Evolutionary conservation across 768 basidiomycete genomes (phyloP).

Genomic region (Tubosaeta sp.): DNA sequence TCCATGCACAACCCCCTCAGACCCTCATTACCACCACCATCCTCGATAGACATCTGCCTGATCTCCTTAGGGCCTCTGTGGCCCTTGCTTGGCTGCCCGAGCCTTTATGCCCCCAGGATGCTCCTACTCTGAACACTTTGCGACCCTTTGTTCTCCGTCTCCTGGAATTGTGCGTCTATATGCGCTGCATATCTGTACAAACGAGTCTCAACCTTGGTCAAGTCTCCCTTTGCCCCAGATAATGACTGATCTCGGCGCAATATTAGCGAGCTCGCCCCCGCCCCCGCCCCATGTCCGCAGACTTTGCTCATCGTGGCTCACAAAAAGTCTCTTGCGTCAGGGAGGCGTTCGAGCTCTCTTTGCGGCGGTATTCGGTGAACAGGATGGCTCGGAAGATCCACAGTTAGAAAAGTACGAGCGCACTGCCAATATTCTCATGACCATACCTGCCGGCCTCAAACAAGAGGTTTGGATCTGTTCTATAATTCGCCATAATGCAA

Average conservation of each 20-base stretch:
- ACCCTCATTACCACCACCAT: conserved; percentile 59
- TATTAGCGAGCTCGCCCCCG: conserved; percentile 43
- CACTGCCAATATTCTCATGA: conserved; percentile 56
- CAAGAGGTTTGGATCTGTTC: conserved; percentile 43
- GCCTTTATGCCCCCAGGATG: conserved; percentile 35
- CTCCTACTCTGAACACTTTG: conserved; percentile 42
- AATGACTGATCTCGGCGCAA: conserved; percentile 58
- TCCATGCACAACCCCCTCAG: conserved; percentile 44
- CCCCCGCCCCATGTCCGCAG: conserved; percentile 52
- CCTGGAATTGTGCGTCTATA: conserved; percentile 53
- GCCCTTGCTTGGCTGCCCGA: conserved; percentile 73
- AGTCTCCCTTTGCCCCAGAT: conserved; percentile 62
- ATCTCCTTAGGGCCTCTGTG: conserved; percentile 57
- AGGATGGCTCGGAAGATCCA: conserved; percentile 47
- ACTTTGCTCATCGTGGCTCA: conserved; percentile 59
- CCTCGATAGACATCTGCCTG: conserved; percentile 52
- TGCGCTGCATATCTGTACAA: conserved; percentile 10
- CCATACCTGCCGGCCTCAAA: conserved; percentile 55
- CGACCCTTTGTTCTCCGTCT: conserved; percentile 53
- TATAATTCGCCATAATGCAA: not conserved
- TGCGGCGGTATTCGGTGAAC: conserved; percentile 64
- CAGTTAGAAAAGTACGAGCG: conserved; percentile 71
- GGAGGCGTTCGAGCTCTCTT: conserved; percentile 69
- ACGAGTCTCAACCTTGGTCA: conserved; percentile 12
- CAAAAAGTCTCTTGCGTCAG: conserved; percentile 64